Base-by-base conservation (phyloP, 2,329 filamentous ascomycete species). In the Dactylellina parvicollis region DNA sequence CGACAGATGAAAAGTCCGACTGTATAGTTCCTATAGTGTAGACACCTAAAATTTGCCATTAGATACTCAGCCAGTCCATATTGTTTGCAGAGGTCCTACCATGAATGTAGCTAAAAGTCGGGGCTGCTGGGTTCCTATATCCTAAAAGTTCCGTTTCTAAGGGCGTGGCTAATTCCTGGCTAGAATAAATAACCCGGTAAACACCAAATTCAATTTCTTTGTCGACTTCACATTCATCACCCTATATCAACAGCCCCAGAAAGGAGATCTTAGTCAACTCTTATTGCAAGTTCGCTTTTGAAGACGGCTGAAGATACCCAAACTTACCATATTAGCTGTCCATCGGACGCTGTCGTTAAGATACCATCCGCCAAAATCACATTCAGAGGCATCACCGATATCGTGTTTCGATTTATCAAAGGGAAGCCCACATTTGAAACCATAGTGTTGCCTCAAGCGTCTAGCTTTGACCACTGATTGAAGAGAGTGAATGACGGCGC, bases 391-490 rank as follows among this genome's bases (percentile, higher is more conserved):
- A 0, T 28, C 10, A 0, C 10, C 5, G 2, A 36, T 8, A 26
- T 55, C 14, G 18, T 70, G 46, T 4, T n/a, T 60, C 2, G 5
- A 1, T 0, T 34, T 55, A 12, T 61, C 22, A 30, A 46, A 70
- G 0, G 0, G 18, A 1, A n/a, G 0, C 4, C 3, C 1, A 8
- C 24, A 46, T 0, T 1, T 4, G 24, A 74, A 50, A 7, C 70
- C 70, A 12, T 74, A 74, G 57, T 74, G 70, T 14, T 56, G 56
- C 14, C 70, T 52, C 10, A 74, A 10, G 1, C 30, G 20, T 14
- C 70, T 49, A 3, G 61, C 55, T 36, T 16, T 52, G 4, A 74
- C 32, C 2, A 30, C 32, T 0, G 70, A 61, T 18, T 57, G 14
- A 0, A 67, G n/a, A 1, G 10, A 32, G 8, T 61, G 47, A 0